Conservation (phyloP, 2,329 filamentous ascomycete genomes). For the Diaporthe citrichinensis region DNA sequence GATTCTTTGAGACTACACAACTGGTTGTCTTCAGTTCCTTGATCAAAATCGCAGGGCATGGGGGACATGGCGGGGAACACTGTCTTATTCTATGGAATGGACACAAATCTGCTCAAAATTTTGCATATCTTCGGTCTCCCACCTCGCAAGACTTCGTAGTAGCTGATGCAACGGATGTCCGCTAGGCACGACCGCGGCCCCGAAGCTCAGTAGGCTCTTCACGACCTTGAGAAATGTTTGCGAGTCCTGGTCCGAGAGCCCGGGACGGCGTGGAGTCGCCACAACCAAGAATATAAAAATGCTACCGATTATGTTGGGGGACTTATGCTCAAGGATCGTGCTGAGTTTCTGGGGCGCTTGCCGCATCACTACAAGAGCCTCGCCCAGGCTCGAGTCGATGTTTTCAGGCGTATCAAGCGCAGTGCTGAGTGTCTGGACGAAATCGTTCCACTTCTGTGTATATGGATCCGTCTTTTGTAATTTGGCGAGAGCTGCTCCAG, state of each 20-base stretch:
- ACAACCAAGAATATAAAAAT: conserved; percentile 26
- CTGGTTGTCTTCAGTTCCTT: background rate
- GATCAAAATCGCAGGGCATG: background rate
- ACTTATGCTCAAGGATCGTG: conserved; percentile 14
- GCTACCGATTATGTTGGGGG: conserved; percentile 7
- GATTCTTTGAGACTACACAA: background rate
- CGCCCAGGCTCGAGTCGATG: background rate
- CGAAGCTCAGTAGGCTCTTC: background rate
- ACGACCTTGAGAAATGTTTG: background rate
- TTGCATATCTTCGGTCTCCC: background rate
- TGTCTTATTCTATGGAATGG: too few relatives aligned
- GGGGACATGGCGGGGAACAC: background rate
- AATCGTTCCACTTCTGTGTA: background rate
- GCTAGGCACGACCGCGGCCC: background rate
- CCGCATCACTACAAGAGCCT: conserved; percentile 29
- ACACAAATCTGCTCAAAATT: background rate
- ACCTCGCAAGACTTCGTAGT: background rate
- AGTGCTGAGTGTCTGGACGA: background rate
- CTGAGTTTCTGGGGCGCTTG: conserved; percentile 23
- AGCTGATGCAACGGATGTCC: background rate
- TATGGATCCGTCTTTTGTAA: too few relatives aligned
- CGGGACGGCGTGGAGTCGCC: background rate
- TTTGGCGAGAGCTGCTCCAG: background rate
- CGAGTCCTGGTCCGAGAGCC: background rate
- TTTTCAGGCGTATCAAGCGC: conserved; percentile 1